Evolutionary conservation across 1,284 basidiomycete genomes (phyloP).

Genomic region (Puccinia hordei): DNA sequence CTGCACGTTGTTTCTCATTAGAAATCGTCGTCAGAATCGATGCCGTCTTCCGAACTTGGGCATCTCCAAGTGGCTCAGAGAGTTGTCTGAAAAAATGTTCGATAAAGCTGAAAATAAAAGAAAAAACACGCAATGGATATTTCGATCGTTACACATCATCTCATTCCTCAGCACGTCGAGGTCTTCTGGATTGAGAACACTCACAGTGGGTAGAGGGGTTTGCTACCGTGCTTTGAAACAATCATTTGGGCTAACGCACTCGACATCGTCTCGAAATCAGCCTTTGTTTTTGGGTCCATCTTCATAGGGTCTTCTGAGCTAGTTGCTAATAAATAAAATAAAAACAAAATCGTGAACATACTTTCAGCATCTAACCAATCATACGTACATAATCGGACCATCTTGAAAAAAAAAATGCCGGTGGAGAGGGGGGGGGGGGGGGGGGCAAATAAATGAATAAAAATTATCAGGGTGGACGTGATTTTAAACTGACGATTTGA

Average conservation of each 20-base stretch:
- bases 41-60: constrained; percentile 36
- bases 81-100: constrained; percentile 44
- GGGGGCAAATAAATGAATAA: neutral
- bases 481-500: constrained; percentile 15
- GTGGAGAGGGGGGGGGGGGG: neutral
- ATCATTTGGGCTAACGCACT: constrained; percentile 28
- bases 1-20: constrained; percentile 35
- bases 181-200: neutral
- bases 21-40: constrained; percentile 40
- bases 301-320: constrained; percentile 39
- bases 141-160: neutral
- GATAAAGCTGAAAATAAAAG: constrained; percentile 24
- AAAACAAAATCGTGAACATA: neutral
- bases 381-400: neutral
- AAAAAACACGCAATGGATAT: neutral
- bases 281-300: constrained; percentile 47
- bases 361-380: neutral
- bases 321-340: neutral
- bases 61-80: constrained; percentile 35
- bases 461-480: neutral
- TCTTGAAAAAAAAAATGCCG: neutral
- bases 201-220: constrained; percentile 44
- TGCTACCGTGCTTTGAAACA: constrained; percentile 44
- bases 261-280: constrained; percentile 47
- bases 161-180: neutral